Evolutionary conservation across 768 basidiomycete genomes (phyloP).

Genomic region (Trametes meyenii): DNA sequence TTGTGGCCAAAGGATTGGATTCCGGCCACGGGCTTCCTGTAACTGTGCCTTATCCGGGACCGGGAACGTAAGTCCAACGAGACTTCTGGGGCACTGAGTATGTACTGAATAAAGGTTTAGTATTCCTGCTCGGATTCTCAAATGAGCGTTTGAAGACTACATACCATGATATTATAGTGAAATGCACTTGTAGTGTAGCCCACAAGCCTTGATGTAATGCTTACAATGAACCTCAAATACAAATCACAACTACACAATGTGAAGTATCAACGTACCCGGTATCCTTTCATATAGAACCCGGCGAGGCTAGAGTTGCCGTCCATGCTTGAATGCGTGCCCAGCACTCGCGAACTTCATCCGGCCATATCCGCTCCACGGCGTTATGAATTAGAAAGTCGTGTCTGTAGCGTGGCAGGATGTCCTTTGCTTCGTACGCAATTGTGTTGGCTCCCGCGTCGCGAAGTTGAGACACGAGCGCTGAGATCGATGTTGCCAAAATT

Average conservation of each 20-base stretch:
- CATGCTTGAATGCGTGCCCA: constrained; percentile 15
- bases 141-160: neutral
- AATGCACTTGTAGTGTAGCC: too few species aligned
- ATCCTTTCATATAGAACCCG: neutral
- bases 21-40: constrained; percentile 10
- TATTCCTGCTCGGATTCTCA: constrained; percentile 7
- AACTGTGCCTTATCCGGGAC: constrained; percentile 13
- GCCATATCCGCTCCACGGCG: constrained; percentile 9
- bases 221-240: too few species aligned
- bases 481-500: constrained; percentile 9
- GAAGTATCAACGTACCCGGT: neutral
- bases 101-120: neutral
- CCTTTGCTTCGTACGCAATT: neutral
- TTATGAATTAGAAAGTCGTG: constrained; percentile 19
- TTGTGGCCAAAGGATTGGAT: constrained; percentile 2
- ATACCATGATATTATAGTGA: too few species aligned
- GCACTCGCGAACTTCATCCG: constrained; percentile 11
- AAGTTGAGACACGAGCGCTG: neutral
- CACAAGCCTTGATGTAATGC: too few species aligned
- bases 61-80: constrained; percentile 3
- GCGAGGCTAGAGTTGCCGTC: neutral
- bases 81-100: neutral
- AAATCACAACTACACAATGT: neutral
- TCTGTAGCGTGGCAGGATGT: constrained; percentile 12
- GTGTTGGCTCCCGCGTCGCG: neutral